Evolutionary conservation across 2,329 filamentous ascomycete genomes (phyloP).

Genomic region (Alternaria incomplexa): DNA sequence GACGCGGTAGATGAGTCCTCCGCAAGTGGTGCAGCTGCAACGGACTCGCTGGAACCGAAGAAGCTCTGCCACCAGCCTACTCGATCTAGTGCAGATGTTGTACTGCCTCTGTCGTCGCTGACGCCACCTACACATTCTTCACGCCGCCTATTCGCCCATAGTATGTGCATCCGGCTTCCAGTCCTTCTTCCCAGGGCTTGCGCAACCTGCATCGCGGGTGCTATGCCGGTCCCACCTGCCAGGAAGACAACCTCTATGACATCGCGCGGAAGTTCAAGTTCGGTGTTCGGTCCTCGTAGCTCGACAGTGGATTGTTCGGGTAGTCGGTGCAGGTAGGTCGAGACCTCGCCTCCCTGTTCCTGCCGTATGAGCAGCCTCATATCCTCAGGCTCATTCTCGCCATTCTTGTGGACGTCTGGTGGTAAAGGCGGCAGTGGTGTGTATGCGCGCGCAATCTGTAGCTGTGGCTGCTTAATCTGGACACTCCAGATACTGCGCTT

Average conservation of each 20-base stretch:
- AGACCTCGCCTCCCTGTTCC: slow-evolving; percentile 83
- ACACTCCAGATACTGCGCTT: slow-evolving; percentile 79
- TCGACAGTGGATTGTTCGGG: slow-evolving; percentile 69
- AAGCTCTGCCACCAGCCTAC: slow-evolving; percentile 38
- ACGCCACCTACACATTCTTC: slow-evolving; percentile 70
- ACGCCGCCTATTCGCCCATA: slow-evolving; percentile 79
- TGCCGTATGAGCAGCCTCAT: slow-evolving; percentile 80
- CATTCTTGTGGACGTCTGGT: slow-evolving; percentile 35
- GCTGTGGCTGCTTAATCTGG: slow-evolving; percentile 90
- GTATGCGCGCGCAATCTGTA: slow-evolving; percentile 91
- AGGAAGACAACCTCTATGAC: slow-evolving; percentile 75
- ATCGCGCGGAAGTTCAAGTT: slow-evolving; percentile 64
- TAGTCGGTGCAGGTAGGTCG: slow-evolving; percentile 75
- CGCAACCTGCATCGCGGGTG: slow-evolving; percentile 83
- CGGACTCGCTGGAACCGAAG: slow-evolving; percentile 22
- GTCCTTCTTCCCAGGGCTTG: slow-evolving; percentile 62
- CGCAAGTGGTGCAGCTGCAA: slow-evolving; percentile 4
- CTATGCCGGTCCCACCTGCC: slow-evolving; percentile 91
- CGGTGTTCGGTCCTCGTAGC: slow-evolving; percentile 77
- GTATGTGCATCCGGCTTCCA: slow-evolving; percentile 65
- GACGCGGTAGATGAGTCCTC: slow-evolving; percentile 4
- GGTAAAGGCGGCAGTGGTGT: slow-evolving; percentile 75
- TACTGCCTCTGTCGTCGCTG: slow-evolving; percentile 52
- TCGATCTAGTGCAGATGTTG: slow-evolving; percentile 9
- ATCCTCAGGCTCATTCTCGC: slow-evolving; percentile 42